Evolutionary conservation across 2,329 filamentous ascomycete species (phyloP).

Genomic region (Nectriaceae sp.): DNA sequence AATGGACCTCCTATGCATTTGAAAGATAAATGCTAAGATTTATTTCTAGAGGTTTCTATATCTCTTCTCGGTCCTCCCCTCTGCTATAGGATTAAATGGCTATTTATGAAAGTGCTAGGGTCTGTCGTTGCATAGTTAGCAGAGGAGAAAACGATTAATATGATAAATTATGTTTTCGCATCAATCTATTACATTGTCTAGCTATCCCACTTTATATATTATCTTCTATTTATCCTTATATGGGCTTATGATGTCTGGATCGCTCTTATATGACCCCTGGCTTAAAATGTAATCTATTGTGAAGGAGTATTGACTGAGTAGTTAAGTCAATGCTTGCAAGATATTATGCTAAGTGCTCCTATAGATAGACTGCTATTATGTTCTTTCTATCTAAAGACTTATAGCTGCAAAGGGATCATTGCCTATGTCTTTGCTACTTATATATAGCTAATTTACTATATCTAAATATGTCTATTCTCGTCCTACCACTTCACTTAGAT

Average conservation of each 20-base stretch:
- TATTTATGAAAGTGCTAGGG: background rate
- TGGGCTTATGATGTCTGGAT: constrained; percentile 2
- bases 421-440: constrained; percentile 3
- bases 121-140: background rate
- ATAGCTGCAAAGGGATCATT: constrained; percentile 4
- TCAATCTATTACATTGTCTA: constrained; percentile 2
- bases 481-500: background rate
- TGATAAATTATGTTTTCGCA: constrained; percentile 2
- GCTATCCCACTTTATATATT: background rate
- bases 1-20: background rate
- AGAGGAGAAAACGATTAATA: constrained; percentile 3
- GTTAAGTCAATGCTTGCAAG: constrained; percentile 2
- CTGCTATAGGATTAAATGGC: constrained; percentile 1
- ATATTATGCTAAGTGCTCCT: constrained; percentile 3
- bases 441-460: background rate
- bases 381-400: constrained; percentile 4
- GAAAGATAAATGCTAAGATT: background rate
- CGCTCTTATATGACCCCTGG: constrained; percentile 1
- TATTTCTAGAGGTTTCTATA: background rate
- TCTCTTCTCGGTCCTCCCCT: background rate
- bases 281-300: constrained; percentile 2
- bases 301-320: background rate
- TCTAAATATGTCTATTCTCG: constrained; percentile 1
- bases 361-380: constrained; percentile 5
- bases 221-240: constrained; percentile 6